Percentiles rank a stretch among this genome's conserved stretches.
These are phyloP conservation scores for Rutstroemia sp. DNA, from an alignment of 2,329 filamentous ascomycete genomes.

Conservation along the genomic window DNA sequence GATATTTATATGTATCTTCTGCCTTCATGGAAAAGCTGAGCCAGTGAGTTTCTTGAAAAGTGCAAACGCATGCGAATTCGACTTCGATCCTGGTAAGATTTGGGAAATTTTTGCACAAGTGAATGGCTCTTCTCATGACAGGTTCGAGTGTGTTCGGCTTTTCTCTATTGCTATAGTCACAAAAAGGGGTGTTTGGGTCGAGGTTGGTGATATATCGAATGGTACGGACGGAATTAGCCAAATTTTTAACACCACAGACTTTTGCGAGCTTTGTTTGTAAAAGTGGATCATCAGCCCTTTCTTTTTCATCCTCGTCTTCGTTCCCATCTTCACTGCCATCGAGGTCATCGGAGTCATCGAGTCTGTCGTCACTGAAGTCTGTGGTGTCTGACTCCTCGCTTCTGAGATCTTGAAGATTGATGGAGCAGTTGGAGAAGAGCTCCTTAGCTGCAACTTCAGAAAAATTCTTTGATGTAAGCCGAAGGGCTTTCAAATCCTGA, in stretches of 20 bases:
- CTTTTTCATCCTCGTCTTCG: not conserved
- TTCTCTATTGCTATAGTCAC: constrained; percentile 1
- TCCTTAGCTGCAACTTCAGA: not conserved
- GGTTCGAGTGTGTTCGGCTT: not conserved
- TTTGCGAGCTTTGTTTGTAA: not conserved
- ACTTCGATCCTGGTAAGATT: constrained; percentile 2
- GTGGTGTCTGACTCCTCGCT: not conserved
- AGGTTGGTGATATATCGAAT: not conserved
- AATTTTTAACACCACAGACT: not conserved
- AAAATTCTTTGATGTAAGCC: not conserved
- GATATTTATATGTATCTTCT: constrained; percentile 5
- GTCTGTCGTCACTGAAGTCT: too few relatives aligned
- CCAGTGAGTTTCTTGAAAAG: not conserved
- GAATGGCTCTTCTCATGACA: not conserved
- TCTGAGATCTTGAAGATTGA: not conserved
- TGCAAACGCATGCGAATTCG: constrained; percentile 4
- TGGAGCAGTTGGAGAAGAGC: not conserved
- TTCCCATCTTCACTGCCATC: not conserved
- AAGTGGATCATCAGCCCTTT: not conserved
- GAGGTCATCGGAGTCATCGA: too few relatives aligned
- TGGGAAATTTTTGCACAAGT: constrained; percentile 3
- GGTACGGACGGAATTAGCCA: not conserved
- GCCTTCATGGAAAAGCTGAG: not conserved
- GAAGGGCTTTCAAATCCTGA: not conserved
- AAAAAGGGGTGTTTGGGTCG: not conserved